A percentile compares a stretch with the other conserved stretches of the same genome.
Evolutionary conservation across 805 yeast species (phyloP).

Genomic region (Saccharomycopsis amapae): DNA sequence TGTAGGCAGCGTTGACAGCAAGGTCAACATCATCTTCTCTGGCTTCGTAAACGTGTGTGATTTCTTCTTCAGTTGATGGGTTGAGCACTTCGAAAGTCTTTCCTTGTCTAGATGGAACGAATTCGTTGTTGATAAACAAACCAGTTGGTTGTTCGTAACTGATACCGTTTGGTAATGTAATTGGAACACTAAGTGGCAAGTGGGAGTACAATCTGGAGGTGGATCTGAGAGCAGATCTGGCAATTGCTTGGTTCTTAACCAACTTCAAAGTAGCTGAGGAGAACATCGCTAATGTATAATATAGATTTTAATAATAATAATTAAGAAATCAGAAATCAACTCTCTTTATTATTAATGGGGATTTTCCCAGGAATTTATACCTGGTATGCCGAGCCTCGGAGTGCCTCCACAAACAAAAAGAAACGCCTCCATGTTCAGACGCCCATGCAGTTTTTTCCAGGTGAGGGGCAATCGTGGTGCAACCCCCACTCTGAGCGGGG

Average conservation of each 20-base stretch:
- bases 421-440: too few species aligned
- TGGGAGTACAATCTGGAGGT: conserved; percentile 24
- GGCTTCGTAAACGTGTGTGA: conserved; percentile 52
- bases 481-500: too few species aligned
- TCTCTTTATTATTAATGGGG: too few species aligned
- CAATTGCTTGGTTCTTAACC: conserved; percentile 21
- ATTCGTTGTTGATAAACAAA: conserved; percentile 72
- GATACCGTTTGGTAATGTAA: conserved; percentile 67
- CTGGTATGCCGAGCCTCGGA: too few species aligned
- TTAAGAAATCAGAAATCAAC: too few species aligned
- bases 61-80: conserved; percentile 58
- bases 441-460: too few species aligned
- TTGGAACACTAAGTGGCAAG: conserved; percentile 8
- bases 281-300: too few species aligned
- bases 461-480: too few species aligned
- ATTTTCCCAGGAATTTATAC: too few species aligned
- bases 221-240: conserved; percentile 4
- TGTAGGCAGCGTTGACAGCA: conserved; percentile 62
- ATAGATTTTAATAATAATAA: too few species aligned
- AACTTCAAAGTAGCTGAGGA: not conserved
- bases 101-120: conserved; percentile 48
- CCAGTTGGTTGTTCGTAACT: conserved; percentile 76
- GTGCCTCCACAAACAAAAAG: too few species aligned
- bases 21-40: conserved; percentile 56
- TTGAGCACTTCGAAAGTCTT: conserved; percentile 46